A percentile compares a stretch with the other conserved stretches of the same genome.
These are phyloP conservation scores for Alternaria sp. DNA, from an alignment of 2,329 filamentous ascomycete species.

Conservation along the genomic window DNA sequence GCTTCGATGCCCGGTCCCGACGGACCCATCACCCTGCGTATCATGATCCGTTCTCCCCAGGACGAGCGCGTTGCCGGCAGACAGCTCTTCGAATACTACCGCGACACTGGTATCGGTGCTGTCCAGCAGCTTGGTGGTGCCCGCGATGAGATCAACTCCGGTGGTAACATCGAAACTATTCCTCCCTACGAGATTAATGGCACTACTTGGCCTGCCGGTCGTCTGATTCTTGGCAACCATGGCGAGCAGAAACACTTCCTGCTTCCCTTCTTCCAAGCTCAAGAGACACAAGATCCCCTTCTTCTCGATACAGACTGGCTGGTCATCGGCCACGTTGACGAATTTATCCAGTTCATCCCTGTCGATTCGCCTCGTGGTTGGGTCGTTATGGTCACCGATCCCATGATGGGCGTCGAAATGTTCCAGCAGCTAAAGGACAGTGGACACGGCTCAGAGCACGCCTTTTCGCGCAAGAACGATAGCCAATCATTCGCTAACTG, in stretches of 20 bases:
- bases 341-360: slow-evolving; percentile 46
- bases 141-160: slow-evolving; percentile 27
- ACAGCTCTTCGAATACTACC: slow-evolving; percentile 44
- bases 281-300: slow-evolving; percentile 47
- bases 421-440: not conserved
- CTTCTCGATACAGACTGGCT: slow-evolving; percentile 46
- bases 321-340: slow-evolving; percentile 43
- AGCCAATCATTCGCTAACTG: not conserved
- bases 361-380: not conserved
- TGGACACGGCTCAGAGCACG: not conserved
- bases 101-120: slow-evolving; percentile 39
- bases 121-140: slow-evolving; percentile 34
- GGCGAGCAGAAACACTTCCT: slow-evolving; percentile 25
- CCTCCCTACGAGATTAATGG: slow-evolving; percentile 37
- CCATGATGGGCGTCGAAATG: not conserved
- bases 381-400: not conserved
- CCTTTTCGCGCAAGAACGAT: not conserved
- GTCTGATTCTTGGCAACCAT: slow-evolving; percentile 28
- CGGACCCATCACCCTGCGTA: slow-evolving; percentile 39
- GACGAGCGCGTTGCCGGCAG: slow-evolving; percentile 34
- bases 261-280: slow-evolving; percentile 39
- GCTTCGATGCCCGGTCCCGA: slow-evolving; percentile 49
- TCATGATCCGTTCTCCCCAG: slow-evolving; percentile 42
- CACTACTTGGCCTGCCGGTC: slow-evolving; percentile 23
- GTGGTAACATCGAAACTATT: slow-evolving; percentile 51